These are phyloP conservation scores for Rhinocladiella mackenziei DNA, from an alignment of 2,329 filamentous ascomycete genomes.

Conservation along the genomic window DNA sequence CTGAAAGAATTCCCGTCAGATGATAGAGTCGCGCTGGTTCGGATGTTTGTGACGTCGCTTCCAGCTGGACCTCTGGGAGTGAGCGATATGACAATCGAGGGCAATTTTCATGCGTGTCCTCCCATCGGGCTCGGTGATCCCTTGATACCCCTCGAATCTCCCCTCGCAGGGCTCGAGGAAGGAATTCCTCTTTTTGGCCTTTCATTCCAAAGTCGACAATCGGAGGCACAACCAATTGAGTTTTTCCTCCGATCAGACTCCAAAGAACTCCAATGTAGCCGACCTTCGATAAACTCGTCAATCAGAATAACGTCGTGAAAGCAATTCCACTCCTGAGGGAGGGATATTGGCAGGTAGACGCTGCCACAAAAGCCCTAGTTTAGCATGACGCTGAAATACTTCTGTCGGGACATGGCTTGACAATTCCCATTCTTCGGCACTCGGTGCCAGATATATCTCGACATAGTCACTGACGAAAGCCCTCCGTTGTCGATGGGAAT, in stretches of 20 bases:
- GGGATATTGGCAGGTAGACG: not conserved
- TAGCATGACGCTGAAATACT: not conserved
- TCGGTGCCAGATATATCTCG: not conserved
- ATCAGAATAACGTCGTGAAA: slow-evolving; percentile 1
- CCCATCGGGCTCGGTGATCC: not conserved
- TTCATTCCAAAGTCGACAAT: not conserved
- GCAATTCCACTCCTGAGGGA: not conserved
- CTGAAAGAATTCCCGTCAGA: slow-evolving; percentile 61
- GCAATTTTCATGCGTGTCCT: not conserved
- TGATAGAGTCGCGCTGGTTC: slow-evolving; percentile 3
- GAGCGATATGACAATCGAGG: slow-evolving; percentile 33
- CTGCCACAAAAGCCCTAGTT: not conserved
- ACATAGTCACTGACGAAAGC: not conserved
- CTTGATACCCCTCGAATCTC: not conserved
- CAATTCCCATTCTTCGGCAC: not conserved
- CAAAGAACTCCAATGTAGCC: not conserved
- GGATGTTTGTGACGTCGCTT: slow-evolving; percentile 61
- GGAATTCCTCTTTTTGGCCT: not conserved
- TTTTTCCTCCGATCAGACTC: not conserved
- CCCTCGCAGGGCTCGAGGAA: not conserved
- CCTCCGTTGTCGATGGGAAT: not conserved
- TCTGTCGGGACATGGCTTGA: not conserved
- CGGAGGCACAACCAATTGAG: not conserved
- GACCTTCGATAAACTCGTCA: not conserved
- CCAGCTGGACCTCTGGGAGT: too few relatives aligned